These are phyloP conservation scores for Lentinus tigrinus DNA, from an alignment of 768 basidiomycete species.

Conservation along the genomic window DNA sequence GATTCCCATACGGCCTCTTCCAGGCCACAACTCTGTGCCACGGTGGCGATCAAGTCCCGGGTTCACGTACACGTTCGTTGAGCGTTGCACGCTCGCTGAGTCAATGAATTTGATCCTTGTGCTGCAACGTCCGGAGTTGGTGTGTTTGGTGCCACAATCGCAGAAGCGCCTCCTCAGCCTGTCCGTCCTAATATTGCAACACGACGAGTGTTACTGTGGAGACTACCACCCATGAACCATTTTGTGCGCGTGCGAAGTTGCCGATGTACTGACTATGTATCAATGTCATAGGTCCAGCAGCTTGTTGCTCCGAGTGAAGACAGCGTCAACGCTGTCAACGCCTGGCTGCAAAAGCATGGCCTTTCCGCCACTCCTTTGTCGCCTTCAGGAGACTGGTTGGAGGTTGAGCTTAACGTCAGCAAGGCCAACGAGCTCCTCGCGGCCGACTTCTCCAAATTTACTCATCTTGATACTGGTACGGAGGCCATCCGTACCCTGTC, in stretches of 20 bases:
- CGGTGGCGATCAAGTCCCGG: neutral
- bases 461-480: constrained; percentile 20
- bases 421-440: constrained; percentile 29
- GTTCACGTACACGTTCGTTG: too few relatives aligned
- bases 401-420: constrained; percentile 23
- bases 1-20: neutral
- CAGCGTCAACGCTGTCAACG: constrained; percentile 23
- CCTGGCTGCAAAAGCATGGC: constrained; percentile 25
- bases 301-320: constrained; percentile 22
- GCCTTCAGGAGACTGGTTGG: constrained; percentile 29
- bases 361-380: constrained; percentile 21
- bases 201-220: too few relatives aligned
- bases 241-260: too few relatives aligned
- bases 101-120: neutral
- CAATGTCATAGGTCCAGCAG: constrained; percentile 20
- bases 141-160: too few relatives aligned
- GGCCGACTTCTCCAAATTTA: constrained; percentile 26
- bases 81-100: neutral
- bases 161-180: too few relatives aligned
- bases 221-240: too few relatives aligned
- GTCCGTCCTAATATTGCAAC: neutral
- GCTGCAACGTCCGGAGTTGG: too few relatives aligned
- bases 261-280: too few relatives aligned
- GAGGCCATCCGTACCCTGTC: constrained; percentile 27
- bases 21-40: neutral